Base-by-base conservation (phyloP, 441 rosid species). In the Adansonia madagascariensis region DNA sequence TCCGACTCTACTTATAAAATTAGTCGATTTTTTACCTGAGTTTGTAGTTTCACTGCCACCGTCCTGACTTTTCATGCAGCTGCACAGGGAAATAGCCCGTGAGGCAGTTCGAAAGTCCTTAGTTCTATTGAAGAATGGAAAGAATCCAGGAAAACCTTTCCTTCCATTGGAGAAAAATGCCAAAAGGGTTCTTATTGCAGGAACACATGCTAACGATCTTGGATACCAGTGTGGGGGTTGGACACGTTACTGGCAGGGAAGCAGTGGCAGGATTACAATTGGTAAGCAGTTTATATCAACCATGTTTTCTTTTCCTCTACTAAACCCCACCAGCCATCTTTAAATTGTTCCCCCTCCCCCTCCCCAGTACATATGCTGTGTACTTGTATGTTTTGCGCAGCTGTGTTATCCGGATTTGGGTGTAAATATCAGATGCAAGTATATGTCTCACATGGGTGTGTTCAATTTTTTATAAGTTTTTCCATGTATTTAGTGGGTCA, bases 181-280 rank as follows among this genome's bases (percentile, higher is more conserved):
- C 20, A 84, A 80, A 79, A 92, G 76, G 79, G 87, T 95, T 79
- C 93, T 95, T 61, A 90, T 91, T 39, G 79, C 87, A 17, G 97
- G 98, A 81, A 81, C 90, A 20, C 98, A 95, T 77, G 95, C 98
- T 59, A 92, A 92, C 76, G 85, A 95, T 88, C 92, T 95, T 55
- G 97, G 98, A 17, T 91, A 82, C 80, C 98, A 93, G 80, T 93
- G 97, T 44, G 98, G 98, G 75, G 98, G 98, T 44, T 93, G 98
- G 98, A 91, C 97, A 15, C 83, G 67, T 73, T 75, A 85, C 74
- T 88, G 94, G 97, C 74, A 76, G 15, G 98, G 98, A 78, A 2
- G 59, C 69, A 86, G 92, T 14, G 96, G 98, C 81, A 87, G 89
- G 78, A 91, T 93, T 82, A 93, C 96, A 41, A 84, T 88, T 14